Conservation (phyloP, 2,329 filamentous ascomycete species). For the Emydomyces testavorans region DNA sequence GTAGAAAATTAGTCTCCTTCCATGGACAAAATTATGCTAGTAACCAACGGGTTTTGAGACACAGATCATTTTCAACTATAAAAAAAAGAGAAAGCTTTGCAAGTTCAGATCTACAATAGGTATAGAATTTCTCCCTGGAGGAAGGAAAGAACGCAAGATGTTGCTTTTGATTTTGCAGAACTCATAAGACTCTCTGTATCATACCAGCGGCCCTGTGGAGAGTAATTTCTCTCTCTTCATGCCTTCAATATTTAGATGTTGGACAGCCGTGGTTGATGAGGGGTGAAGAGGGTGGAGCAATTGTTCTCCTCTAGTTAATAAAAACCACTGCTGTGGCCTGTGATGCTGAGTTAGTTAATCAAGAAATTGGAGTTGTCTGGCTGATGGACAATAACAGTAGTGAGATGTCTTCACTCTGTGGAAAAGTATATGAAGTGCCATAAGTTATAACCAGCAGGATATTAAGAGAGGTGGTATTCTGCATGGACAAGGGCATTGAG, state of each 20-base stretch:
- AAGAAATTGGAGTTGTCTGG: too few species aligned
- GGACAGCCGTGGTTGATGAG: not conserved
- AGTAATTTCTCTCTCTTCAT: constrained; percentile 22
- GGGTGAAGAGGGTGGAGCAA: too few species aligned
- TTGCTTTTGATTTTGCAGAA: not conserved
- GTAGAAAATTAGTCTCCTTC: not conserved
- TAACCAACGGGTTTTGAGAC: not conserved
- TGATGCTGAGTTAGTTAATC: too few species aligned
- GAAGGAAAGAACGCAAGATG: not conserved
- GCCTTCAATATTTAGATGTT: not conserved
- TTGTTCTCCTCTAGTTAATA: too few species aligned
- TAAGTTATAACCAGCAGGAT: too few species aligned
- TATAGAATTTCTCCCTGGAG: too few species aligned
- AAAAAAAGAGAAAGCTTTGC: not conserved
- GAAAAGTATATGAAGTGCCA: too few species aligned
- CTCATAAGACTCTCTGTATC: not conserved
- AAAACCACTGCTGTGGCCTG: too few species aligned
- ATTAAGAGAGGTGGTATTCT: too few species aligned
- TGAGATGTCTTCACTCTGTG: too few species aligned
- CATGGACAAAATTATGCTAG: not conserved
- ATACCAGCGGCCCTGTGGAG: constrained; percentile 28
- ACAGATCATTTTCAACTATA: not conserved
- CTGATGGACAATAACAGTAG: too few species aligned
- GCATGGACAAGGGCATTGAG: too few species aligned
- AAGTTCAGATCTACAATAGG: not conserved